These are phyloP conservation scores for Aethionema arabicum DNA, from an alignment of 345 rosid species.

Conservation along the genomic window DNA sequence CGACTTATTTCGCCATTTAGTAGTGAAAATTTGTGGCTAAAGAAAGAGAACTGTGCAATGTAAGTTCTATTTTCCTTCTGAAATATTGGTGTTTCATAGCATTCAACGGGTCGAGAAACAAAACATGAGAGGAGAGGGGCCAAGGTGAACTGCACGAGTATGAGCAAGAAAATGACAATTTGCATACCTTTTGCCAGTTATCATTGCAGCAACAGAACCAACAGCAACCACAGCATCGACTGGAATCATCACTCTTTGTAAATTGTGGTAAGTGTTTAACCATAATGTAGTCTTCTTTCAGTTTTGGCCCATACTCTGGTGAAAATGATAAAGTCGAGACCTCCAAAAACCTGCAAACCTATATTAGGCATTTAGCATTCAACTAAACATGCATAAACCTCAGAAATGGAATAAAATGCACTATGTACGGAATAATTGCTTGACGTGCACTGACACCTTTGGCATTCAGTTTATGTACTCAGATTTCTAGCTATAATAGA, in stretches of 20 bases:
- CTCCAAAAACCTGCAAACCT: conserved; percentile 99
- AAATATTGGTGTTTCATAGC: conserved; percentile 4
- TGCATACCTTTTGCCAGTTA: conserved; percentile 94
- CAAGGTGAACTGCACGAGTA: conserved; percentile 1
- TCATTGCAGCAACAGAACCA: conserved; percentile 91
- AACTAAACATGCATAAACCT: conserved; percentile 31
- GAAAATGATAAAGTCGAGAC: conserved; percentile 91
- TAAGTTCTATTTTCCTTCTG: conserved; percentile 11
- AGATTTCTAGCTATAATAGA: conserved; percentile 23
- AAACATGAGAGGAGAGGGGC: conserved; percentile 9
- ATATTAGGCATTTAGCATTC: conserved; percentile 34
- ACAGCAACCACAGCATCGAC: conserved; percentile 65
- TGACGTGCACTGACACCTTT: conserved; percentile 8
- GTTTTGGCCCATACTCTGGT: conserved; percentile 95
- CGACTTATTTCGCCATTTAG: neutral
- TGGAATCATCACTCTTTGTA: conserved; percentile 56
- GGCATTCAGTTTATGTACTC: conserved; percentile 11
- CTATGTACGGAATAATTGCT: conserved; percentile 15
- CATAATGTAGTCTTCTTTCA: conserved; percentile 92
- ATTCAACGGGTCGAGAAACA: conserved; percentile 6
- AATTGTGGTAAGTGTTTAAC: conserved; percentile 85
- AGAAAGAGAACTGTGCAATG: conserved; percentile 6
- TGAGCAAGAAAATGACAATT: conserved; percentile 27
- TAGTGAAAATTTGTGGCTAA: conserved; percentile 11
- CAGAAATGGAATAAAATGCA: conserved; percentile 20